Conservation (phyloP, 345 rosid species). For the Erysimum cheiranthoides region DNA sequence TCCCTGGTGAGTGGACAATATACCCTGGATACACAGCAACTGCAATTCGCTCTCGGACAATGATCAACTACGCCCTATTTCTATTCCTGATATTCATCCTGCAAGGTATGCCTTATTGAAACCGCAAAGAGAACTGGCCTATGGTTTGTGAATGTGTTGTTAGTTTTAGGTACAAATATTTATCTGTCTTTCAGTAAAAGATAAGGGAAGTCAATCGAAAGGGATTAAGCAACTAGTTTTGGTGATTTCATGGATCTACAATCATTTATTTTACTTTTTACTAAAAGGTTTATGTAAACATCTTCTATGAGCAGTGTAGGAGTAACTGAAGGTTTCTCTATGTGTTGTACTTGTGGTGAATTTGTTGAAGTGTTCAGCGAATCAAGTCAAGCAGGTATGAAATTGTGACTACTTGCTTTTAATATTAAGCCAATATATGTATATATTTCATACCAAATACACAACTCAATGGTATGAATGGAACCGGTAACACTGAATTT, state of each 20-base stretch:
- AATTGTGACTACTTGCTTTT: slow-evolving; percentile 11
- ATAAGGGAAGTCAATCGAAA: slow-evolving; percentile 1
- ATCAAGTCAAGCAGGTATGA: slow-evolving; percentile 75
- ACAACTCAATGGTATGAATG: background rate
- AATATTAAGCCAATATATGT: background rate
- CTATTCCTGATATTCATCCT: slow-evolving; percentile 86
- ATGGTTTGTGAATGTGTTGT: slow-evolving; percentile 22
- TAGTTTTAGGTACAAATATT: background rate
- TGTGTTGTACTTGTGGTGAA: slow-evolving; percentile 98
- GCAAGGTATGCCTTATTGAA: slow-evolving; percentile 60
- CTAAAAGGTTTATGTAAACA: background rate
- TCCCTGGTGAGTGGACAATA: slow-evolving; percentile 81
- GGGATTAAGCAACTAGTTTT: background rate
- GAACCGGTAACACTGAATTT: slow-evolving; percentile 36
- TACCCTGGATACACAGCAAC: slow-evolving; percentile 97
- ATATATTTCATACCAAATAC: background rate
- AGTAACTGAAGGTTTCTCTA: slow-evolving; percentile 93
- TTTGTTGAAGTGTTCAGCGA: slow-evolving; percentile 92
- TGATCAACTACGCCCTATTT: slow-evolving; percentile 86
- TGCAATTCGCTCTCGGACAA: slow-evolving; percentile 85
- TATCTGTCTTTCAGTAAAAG: background rate
- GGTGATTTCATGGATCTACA: slow-evolving; percentile 17
- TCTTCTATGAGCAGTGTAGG: slow-evolving; percentile 70
- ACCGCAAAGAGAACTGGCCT: background rate
- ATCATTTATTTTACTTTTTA: slow-evolving; percentile 6